A percentile compares a stretch with the other conserved stretches of the same genome.
phyloP scores from a whole-genome alignment of 225 moss, liverwort and hornwort genomes.

The Pseudoscleropodium purum region DNA sequence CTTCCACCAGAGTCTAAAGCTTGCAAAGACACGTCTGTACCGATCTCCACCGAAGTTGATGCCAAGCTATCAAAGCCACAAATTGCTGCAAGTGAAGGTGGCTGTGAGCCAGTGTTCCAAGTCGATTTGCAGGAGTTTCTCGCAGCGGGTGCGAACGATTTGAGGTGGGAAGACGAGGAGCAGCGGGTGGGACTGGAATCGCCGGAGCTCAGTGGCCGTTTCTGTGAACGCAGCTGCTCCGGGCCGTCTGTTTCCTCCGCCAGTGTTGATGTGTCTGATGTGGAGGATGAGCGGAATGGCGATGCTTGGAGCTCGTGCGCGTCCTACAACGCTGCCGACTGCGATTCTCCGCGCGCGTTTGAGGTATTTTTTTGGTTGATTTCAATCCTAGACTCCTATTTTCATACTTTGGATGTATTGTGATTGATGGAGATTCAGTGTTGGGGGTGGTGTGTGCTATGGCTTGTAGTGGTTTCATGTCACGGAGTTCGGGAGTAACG shows the following conservation, averaged over 20 bases:
- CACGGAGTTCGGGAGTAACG: not conserved
- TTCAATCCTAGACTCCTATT: not conserved
- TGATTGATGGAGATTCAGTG: too few species aligned
- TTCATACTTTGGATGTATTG: not conserved
- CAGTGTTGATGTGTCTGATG: constrained; percentile 9
- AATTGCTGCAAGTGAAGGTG: not conserved
- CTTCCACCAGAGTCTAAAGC: not conserved
- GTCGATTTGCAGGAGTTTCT: constrained; percentile 8
- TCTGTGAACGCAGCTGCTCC: constrained; percentile 13
- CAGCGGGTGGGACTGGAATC: not conserved
- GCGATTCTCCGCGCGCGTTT: constrained; percentile 7
- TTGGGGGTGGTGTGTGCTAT: not conserved
- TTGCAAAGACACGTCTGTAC: not conserved
- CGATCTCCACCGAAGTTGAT: not conserved
- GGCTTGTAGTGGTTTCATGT: not conserved
- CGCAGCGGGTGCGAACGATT: not conserved
- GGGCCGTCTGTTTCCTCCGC: constrained; percentile 14
- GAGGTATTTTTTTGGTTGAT: constrained; percentile 1
- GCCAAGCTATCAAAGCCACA: not conserved
- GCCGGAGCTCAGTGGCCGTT: not conserved
- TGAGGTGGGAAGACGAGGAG: constrained; percentile 11
- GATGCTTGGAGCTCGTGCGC: constrained; percentile 28
- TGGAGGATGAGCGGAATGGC: constrained; percentile 13
- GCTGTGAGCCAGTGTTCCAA: not conserved
- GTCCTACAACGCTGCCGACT: constrained; percentile 10